Base-by-base conservation (phyloP, 176 grass and related monocot species). In the Carex littledalei region DNA sequence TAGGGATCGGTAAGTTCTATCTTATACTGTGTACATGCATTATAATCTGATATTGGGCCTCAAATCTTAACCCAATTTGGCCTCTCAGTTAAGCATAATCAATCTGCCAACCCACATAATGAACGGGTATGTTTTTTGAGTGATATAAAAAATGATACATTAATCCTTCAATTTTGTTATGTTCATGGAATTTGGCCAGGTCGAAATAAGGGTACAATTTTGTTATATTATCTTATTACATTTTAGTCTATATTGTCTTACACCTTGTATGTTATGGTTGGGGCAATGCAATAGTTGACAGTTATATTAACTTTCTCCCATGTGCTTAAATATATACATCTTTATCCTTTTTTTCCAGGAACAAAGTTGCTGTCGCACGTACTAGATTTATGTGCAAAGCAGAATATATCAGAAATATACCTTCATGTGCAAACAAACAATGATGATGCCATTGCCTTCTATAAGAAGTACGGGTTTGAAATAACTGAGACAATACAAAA, bases 391-490 rank as follows among this genome's bases (percentile, higher is more conserved):
- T 96, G 84, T 63, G 84, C 75, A 39, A 94, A 92, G 87, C 91
- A 96, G 81, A 99, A 94, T 78, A 91, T 99, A 34, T 86, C 84
- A 0, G 91, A 94, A 80, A 91, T 99, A 62, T 99, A 96, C 87
- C 90, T 99, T 89, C 93, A 99, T 79, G 97, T 96, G 87, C 97
- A 96, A 88, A 99, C 97, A 80, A 99, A 96, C 63, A 99, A 99
- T 13, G 93, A 91, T 0, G 97, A 96, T 63, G 97, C 93, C 31
- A 94, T 96, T 78, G 74, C 84, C 71, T 99, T 95, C 77, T 99
- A 96, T 80, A 99, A 94, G 85, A 99, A 99, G 86, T 99, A 90
- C 85, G 97, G 93, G 65, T 99, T 99, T 49, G 97, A 99, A 84
- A 95, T 99, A 75, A 94, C 93, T 58, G 88, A 99, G 76, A 99